Percentiles rank a stretch among this genome's conserved stretches.
Conservation (phyloP, 176 grass and related monocot species). For the Zea mays region DNA sequence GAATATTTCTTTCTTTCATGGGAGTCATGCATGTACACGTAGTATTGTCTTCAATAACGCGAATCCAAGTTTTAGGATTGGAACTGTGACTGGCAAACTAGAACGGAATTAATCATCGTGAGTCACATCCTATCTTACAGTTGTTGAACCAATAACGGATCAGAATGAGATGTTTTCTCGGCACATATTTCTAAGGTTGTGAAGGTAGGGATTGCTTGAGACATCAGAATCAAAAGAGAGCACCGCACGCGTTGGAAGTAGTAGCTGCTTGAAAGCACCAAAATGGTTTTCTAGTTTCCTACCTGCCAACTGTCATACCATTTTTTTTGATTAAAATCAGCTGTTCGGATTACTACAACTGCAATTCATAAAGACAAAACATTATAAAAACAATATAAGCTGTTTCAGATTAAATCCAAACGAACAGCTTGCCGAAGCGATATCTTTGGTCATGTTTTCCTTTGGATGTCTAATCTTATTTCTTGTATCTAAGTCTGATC, state of each 20-base stretch:
- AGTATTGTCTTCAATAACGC: constrained; percentile 27
- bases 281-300: constrained; percentile 41
- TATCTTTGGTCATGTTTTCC: too few relatives aligned
- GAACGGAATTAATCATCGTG: constrained; percentile 30
- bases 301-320: not conserved
- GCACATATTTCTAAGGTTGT: constrained; percentile 21
- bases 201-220: constrained; percentile 30
- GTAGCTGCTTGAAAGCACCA: constrained; percentile 36
- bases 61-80: not conserved
- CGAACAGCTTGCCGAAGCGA: too few relatives aligned
- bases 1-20: constrained; percentile 17
- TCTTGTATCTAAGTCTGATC: not conserved
- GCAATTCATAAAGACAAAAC: too few relatives aligned
- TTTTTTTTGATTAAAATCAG: too few relatives aligned
- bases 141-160: not conserved
- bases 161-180: constrained; percentile 8
- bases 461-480: not conserved
- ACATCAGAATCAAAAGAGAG: constrained; percentile 31
- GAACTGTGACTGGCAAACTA: constrained; percentile 28
- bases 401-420: too few relatives aligned
- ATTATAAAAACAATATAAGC: too few relatives aligned
- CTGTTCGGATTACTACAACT: too few relatives aligned
- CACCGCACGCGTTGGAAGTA: constrained; percentile 32
- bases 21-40: not conserved
- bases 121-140: constrained; percentile 16